Base-by-base conservation (phyloP, 2,329 filamentous ascomycete species). In the Penicillium crustosum region DNA sequence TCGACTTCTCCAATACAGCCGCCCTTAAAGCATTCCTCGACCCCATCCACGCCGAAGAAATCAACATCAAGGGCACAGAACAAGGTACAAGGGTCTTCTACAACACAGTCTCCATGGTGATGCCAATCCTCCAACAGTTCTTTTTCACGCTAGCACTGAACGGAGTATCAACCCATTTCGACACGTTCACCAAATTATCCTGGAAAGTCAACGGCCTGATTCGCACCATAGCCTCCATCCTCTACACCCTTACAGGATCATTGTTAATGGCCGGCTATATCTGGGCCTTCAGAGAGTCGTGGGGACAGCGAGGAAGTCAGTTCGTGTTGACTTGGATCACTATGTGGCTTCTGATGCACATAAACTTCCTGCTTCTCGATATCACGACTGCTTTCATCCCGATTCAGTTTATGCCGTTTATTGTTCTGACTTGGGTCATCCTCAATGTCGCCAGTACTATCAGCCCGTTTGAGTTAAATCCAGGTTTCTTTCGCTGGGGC, bases 91-190 rank as follows among this genome's bases (percentile, higher is more conserved):
- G 73, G 2, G 68, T 75, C 1, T 66, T 78, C 21, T 74, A 77
- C 62, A 78, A 77, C 64, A 77, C 73, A 3, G 65, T 77, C 21
- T 69, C 71, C 13, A 75, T 78, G 59, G 72, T 75, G 25, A 72
- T 78, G 55, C 70, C 75, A 5, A 68, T 79, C 7, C 66, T 79
- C 41, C 71, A 74, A 58, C 74, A 79, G 57, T 79, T 79, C 66
- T 78, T 78, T 70, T 78, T 77, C 67, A 66, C 78, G n/a, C 68
- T 77, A 57, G 74, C 72, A 17, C 58, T 78, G 49, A 79, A 79
- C 60, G 74, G 73, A n/a, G 68, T 78, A 39, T 71, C 68, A 49
- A 59, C 51, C 5, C 52, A 67, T n/a, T 71, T 73, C 55, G 65
- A 31, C 7, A 7, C 48, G 19, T 56, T 56, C 23, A 33, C 33